Percentiles rank a stretch among this genome's conserved stretches.
Evolutionary conservation across 176 grass and related monocot species (phyloP).

Genomic region (Oropetium thomaeum): DNA sequence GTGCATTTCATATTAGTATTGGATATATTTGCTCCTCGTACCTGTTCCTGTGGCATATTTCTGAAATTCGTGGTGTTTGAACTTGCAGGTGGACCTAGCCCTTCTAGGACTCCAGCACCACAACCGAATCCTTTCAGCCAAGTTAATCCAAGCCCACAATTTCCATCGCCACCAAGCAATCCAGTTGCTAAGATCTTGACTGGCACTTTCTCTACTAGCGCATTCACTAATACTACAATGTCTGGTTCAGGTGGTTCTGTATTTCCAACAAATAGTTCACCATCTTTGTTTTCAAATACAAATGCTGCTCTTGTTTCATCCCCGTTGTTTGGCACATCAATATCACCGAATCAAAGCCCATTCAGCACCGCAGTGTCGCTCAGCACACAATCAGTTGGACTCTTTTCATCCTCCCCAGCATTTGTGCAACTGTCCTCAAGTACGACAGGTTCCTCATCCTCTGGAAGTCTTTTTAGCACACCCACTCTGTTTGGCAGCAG

Average conservation of each 20-base stretch:
- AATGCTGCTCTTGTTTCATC: slow-evolving; percentile 36
- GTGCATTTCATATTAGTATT: slow-evolving; percentile 3
- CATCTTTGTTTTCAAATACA: slow-evolving; percentile 43
- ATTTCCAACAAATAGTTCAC: slow-evolving; percentile 54
- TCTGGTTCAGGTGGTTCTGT: slow-evolving; percentile 57
- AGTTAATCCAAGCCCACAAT: slow-evolving; percentile 37
- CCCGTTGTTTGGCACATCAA: slow-evolving; percentile 42
- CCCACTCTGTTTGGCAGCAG: slow-evolving; percentile 48
- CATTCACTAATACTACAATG: slow-evolving; percentile 28
- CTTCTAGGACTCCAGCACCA: slow-evolving; percentile 47
- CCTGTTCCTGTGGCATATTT: no score
- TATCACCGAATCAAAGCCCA: slow-evolving; percentile 27
- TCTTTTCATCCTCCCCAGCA: slow-evolving; percentile 50
- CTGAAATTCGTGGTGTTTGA: slow-evolving; percentile 36
- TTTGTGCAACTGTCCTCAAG: slow-evolving; percentile 38
- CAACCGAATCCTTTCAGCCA: slow-evolving; percentile 33
- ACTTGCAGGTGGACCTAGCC: slow-evolving; percentile 66
- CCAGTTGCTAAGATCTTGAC: slow-evolving; percentile 63
- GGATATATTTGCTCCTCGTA: slow-evolving; percentile 29
- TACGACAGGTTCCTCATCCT: slow-evolving; percentile 46
- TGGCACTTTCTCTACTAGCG: slow-evolving; percentile 39
- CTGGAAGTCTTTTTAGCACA: slow-evolving; percentile 47
- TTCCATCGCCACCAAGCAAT: slow-evolving; percentile 37
- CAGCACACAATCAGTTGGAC: slow-evolving; percentile 64
- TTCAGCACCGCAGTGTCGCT: slow-evolving; percentile 40